phyloP scores from a whole-genome alignment of 208 protist species.

The Phytomonas francai region DNA sequence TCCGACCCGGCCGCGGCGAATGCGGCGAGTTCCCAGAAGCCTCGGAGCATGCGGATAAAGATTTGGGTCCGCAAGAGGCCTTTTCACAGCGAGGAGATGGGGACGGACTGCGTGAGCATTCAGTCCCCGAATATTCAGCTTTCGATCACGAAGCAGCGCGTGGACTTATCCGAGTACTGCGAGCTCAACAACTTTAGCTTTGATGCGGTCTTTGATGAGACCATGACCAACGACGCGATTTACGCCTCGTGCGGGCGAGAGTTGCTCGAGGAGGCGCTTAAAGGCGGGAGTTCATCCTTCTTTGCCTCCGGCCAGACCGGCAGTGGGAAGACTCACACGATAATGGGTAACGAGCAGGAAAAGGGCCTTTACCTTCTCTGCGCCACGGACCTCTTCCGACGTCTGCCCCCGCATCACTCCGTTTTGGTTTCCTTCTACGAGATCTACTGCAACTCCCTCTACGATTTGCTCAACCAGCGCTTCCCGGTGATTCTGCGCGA shows the following conservation, averaged over 20 bases:
- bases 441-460: slow-evolving; percentile 95
- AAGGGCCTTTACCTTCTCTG: slow-evolving; percentile 89
- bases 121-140: slow-evolving; percentile 32
- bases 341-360: slow-evolving; percentile 69
- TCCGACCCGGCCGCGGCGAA: not conserved
- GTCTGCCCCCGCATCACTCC: slow-evolving; percentile 26
- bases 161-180: slow-evolving; percentile 94
- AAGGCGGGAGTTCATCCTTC: slow-evolving; percentile 91
- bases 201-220: slow-evolving; percentile 87
- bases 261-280: slow-evolving; percentile 82
- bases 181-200: slow-evolving; percentile 92
- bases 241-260: slow-evolving; percentile 72
- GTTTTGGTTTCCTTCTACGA: slow-evolving; percentile 89
- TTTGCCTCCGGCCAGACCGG: slow-evolving; percentile 92
- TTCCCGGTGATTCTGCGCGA: slow-evolving; percentile 85
- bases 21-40: slow-evolving; percentile 7
- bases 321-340: slow-evolving; percentile 92
- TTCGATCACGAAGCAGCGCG: slow-evolving; percentile 67
- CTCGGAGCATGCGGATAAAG: slow-evolving; percentile 59
- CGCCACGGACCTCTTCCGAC: slow-evolving; percentile 84
- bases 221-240: slow-evolving; percentile 67
- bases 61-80: slow-evolving; percentile 87
- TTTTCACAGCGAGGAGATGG: slow-evolving; percentile 29
- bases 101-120: slow-evolving; percentile 45
- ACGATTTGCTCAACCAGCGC: slow-evolving; percentile 90